Base-by-base conservation (phyloP, 2,329 filamentous ascomycete species). In the Corynespora cassiicola region DNA sequence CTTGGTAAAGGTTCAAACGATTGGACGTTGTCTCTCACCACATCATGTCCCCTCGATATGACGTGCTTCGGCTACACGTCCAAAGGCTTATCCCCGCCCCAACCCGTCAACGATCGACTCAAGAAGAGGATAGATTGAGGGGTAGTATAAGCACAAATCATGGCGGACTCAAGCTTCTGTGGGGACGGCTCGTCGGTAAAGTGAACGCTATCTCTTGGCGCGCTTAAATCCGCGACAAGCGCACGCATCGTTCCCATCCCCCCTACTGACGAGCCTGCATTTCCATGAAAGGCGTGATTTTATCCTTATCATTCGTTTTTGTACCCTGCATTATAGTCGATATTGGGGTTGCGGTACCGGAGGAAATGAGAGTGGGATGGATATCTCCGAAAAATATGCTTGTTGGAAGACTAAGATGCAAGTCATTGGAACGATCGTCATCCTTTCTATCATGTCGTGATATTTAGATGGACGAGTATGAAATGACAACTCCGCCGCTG, bases 1-100 rank as follows among this genome's bases (percentile, higher is more conserved):
- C n/a, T n/a, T n/a, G n/a, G n/a, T n/a, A n/a, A n/a, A n/a, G n/a
- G n/a, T n/a, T n/a, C n/a, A n/a, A n/a, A n/a, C n/a, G 30, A 33
- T 33, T 21, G 28, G 28, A 5, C 6, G 7, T 17, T 9, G 7
- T 31, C 47, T 42, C 47, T 39, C 44, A 36, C 27, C 33, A n/a
- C 30, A 47, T 41, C 37, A 35, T 40, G 12, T 6, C n/a, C 23
- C 30, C 30, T 21, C 21, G 20, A 26, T 36, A 54, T 54, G 49
- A 48, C 50, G 50, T 54, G 50, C 50, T 54, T 48, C 42, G 31
- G 22, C 33, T 33, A 40, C 16, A 12, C 40, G 15, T 26, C 35
- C 31, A 35, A 34, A 32, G 42, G 39, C 42, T 39, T 26, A 45
- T 37, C 26, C 31, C 39, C 30, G 22, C 21, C 12, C 27, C 16